These are phyloP conservation scores for Grosmannia clavigera DNA, from an alignment of 2,329 filamentous ascomycete species.

Conservation along the genomic window DNA sequence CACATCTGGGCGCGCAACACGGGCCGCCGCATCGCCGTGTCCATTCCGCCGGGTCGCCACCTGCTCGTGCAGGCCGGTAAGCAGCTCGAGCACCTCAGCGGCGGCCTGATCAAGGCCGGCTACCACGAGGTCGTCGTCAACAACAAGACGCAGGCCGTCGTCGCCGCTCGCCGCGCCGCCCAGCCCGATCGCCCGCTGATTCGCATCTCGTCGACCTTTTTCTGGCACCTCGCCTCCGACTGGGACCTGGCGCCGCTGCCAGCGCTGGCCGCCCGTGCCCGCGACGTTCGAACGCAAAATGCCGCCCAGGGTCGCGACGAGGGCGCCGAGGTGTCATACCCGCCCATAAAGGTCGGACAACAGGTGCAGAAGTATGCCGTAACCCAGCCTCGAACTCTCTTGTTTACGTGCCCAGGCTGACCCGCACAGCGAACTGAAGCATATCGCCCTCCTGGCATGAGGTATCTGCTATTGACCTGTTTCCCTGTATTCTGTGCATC, in stretches of 20 bases:
- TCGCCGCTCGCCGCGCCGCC: constrained; percentile 28
- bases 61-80: constrained; percentile 50
- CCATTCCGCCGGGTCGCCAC: constrained; percentile 44
- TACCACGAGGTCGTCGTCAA: constrained; percentile 51
- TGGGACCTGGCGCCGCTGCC: constrained; percentile 41
- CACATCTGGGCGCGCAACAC: constrained; percentile 54
- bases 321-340: constrained; percentile 35
- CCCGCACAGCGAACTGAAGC: no score
- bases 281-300: constrained; percentile 31
- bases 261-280: constrained; percentile 31
- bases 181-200: constrained; percentile 37
- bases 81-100: constrained; percentile 49
- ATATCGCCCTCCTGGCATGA: no score
- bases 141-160: constrained; percentile 34
- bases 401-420: no score
- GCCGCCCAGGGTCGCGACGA: constrained; percentile 38
- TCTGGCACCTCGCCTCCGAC: constrained; percentile 48
- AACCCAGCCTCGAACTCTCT: neutral
- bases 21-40: constrained; percentile 43
- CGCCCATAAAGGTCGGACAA: constrained; percentile 43
- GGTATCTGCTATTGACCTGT: no score
- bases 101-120: constrained; percentile 48
- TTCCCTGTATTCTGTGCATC: no score
- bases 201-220: constrained; percentile 47
- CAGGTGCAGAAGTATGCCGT: constrained; percentile 41